Base-by-base conservation (phyloP, 192 early-diverging fungal genomes). In the Linnemannia exigua region DNA sequence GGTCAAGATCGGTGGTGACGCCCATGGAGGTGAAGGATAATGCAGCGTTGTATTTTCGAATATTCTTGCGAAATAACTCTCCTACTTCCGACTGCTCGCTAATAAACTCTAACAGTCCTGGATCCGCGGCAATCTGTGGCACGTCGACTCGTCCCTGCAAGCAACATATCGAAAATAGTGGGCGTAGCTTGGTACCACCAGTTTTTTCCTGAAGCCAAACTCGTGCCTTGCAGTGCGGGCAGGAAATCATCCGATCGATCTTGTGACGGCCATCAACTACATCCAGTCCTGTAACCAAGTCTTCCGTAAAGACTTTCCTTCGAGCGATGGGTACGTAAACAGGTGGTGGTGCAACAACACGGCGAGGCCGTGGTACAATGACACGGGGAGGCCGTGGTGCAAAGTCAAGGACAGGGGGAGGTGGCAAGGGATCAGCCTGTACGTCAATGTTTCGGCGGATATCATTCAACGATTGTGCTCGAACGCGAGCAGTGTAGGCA, bases 1-100 rank as follows among this genome's bases (percentile, higher is more conserved):
- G 72, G 1, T 22, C 46, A 28, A 31, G 68, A 33, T 70, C 77
- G 52, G 70, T 51, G 41, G 15, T 72, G 8, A 66, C 72, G 0
- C 79, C 79, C 61, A 87, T 79, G 22, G 86, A 87, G 5, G 79
- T 79, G 41, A 87, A 81, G 14, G 86, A 73, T 38, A 87, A 76
- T 17, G 72, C 44, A 19, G 79, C 67, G 33, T 87, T 87, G 54
- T 81, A 87, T 54, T 66, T 79, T 22, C 76, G 8, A 70, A 78
- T 87, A 16, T 54, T 50, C 2, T 81, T 5, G 1, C 61, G n/a
- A 79, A 87, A 81, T 41, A 28, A 4, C 9, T 6, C 28, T 9
- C 44, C 58, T 35, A 33, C 14, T 20, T 7, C 28, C n/a, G 51
- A 51, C 3, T 51, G 33, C 12, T 63, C 50, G 36, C 41, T 50